phyloP scores from a whole-genome alignment of 306 rosid genomes.

The Cyclanthera cordifolia region DNA sequence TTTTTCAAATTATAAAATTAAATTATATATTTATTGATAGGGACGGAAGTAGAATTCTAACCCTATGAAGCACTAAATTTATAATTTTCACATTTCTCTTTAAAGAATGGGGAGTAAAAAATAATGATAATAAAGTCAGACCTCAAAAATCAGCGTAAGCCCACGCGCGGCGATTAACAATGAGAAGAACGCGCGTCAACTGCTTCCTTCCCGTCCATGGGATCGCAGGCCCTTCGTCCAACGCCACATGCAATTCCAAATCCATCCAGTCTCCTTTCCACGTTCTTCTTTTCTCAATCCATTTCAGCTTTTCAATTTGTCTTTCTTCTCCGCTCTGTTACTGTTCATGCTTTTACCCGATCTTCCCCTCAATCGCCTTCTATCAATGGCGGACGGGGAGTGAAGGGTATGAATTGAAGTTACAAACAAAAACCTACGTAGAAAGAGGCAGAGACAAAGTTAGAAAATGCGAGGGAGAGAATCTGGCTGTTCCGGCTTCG shows the following conservation, averaged over 20 bases:
- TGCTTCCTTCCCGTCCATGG: neutral
- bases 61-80: too few relatives aligned
- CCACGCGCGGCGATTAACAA: neutral
- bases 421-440: neutral
- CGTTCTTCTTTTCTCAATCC: neutral
- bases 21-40: too few relatives aligned
- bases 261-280: too few relatives aligned
- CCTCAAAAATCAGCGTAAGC: neutral
- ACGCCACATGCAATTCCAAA: neutral
- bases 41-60: too few relatives aligned
- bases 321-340: neutral
- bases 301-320: conserved; percentile 3
- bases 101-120: too few relatives aligned
- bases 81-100: too few relatives aligned
- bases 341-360: neutral
- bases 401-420: neutral
- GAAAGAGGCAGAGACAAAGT: neutral
- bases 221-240: neutral
- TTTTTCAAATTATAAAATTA: too few relatives aligned
- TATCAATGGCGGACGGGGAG: neutral
- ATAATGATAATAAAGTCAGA: neutral
- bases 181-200: neutral
- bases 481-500: conserved; percentile 27
- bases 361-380: neutral
- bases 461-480: conserved; percentile 35